Conservation (phyloP, 2,329 filamentous ascomycete genomes). For the Exophiala sp. region DNA sequence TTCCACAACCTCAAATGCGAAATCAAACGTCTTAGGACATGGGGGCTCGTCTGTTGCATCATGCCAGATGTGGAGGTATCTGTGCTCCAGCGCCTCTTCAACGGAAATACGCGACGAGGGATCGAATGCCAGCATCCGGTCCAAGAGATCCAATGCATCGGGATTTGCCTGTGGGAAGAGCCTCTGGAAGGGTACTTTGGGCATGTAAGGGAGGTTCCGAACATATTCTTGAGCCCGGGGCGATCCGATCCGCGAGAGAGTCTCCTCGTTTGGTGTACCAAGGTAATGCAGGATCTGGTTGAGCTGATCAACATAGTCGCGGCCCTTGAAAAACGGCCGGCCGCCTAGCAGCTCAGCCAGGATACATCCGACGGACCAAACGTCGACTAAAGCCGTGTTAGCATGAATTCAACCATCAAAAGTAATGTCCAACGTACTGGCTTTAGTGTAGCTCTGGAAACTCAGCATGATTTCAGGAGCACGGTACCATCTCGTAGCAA, state of each 20-base stretch:
- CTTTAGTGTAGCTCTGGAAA: conserved; percentile 99
- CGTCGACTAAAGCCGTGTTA: conserved; percentile 66
- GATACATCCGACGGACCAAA: conserved; percentile 98
- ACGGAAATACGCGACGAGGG: conserved; percentile 89
- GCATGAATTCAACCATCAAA: conserved; percentile 2
- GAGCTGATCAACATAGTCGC: conserved; percentile 98
- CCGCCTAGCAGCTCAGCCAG: conserved; percentile 93
- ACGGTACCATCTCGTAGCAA: conserved; percentile 97
- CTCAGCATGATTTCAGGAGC: conserved; percentile 99
- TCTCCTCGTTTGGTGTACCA: conserved; percentile 94
- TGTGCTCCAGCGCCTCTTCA: conserved; percentile 92
- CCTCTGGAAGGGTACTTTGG: conserved; percentile 81
- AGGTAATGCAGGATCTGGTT: conserved; percentile 99
- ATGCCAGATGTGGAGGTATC: conserved; percentile 97
- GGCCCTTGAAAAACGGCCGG: conserved; percentile 97
- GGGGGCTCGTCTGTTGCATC: conserved; percentile 92
- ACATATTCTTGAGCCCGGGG: conserved; percentile 97
- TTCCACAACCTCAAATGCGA: conserved; percentile 96
- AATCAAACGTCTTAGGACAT: conserved; percentile 93
- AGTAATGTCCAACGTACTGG: conserved; percentile 65
- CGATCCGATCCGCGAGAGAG: conserved; percentile 86
- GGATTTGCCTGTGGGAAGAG: conserved; percentile 95
- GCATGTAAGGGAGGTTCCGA: conserved; percentile 90
- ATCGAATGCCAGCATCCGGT: conserved; percentile 97
- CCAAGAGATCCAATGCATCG: conserved; percentile 88